Base-by-base conservation (phyloP, 2,329 filamentous ascomycete species). In the Ophiostoma himal-ulmi region DNA sequence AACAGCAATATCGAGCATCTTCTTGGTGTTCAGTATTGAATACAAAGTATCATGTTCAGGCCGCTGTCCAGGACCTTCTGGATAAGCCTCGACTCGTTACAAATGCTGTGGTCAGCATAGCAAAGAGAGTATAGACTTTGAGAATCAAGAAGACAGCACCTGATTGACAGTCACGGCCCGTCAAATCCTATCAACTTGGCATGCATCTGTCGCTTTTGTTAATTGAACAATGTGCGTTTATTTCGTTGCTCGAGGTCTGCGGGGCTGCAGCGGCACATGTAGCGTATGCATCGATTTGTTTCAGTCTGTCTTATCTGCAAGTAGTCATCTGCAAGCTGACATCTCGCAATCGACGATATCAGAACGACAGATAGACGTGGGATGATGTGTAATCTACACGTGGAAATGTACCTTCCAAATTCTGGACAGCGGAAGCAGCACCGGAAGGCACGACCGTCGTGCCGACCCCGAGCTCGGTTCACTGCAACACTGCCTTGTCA, bases 361-460 rank as follows among this genome's bases (percentile, higher is more conserved):
- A 22, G 6, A 54, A 57, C 52, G 8, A 5, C 52, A 10, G n/a
- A 13, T 10, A 48, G 52, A 26, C 52, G 52, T 57, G n/a, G 52
- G 13, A 48, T 20, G 44, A 7, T 17, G 30, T 30, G 30, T 30
- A 5, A 17, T 1, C n/a, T 22, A n/a, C 52, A 57, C 52, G 52
- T 57, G 52, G 52, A 57, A 57, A 26, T 22, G 52, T 22, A 26
- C 52, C 52, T 57, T 57, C 52, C 52, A 26, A 8, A 20, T 48
- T 57, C n/a, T 57, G 52, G 52, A 57, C 52, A 57, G 52, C 52
- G 52, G 52, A 57, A 26, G 52, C 77, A 77, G 0, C 75, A 14
- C 13, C 60, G 60, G 60, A 78, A 65, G 72, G 75, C n/a, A 68
- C 73, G 22, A 67, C 73, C 22, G 75, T 75, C 5, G 1, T 75